phyloP scores from a whole-genome alignment of 257 asterid species.

The Eucommia ulmoides region DNA sequence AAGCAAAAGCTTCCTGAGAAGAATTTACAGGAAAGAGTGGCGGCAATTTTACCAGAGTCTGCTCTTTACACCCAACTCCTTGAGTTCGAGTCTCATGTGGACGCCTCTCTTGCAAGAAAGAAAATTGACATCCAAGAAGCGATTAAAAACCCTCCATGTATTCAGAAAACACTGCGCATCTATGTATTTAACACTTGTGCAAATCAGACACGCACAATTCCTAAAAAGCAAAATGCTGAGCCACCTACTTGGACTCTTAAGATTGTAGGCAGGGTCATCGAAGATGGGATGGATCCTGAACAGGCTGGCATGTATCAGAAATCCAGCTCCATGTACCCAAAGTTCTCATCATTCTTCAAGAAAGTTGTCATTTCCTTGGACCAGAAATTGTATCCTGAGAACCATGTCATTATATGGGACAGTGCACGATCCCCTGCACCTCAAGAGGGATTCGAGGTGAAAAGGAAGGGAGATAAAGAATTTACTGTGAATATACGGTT shows the following conservation, averaged over 20 bases:
- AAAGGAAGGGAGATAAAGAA: slow-evolving; percentile 92
- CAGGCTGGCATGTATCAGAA: slow-evolving; percentile 80
- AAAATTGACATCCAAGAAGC: slow-evolving; percentile 95
- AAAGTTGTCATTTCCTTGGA: slow-evolving; percentile 83
- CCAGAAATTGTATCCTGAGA: slow-evolving; percentile 80
- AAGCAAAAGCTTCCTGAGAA: slow-evolving; percentile 97
- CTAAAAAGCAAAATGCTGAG: slow-evolving; percentile 81
- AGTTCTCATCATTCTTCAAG: slow-evolving; percentile 80
- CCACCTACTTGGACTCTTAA: slow-evolving; percentile 96
- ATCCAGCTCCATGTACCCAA: slow-evolving; percentile 58
- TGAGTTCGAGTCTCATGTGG: slow-evolving; percentile 90
- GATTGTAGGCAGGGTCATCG: slow-evolving; percentile 83
- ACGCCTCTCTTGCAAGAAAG: slow-evolving; percentile 80
- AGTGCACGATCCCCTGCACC: slow-evolving; percentile 74
- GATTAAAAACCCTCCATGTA: slow-evolving; percentile 55
- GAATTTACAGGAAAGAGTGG: slow-evolving; percentile 81
- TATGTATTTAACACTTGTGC: slow-evolving; percentile 85
- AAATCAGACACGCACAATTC: slow-evolving; percentile 62
- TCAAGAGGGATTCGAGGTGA: slow-evolving; percentile 98
- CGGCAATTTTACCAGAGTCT: slow-evolving; percentile 92
- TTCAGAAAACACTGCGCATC: slow-evolving; percentile 80
- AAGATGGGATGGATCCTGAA: slow-evolving; percentile 87
- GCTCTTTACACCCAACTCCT: slow-evolving; percentile 93
- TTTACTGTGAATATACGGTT: slow-evolving; percentile 64
- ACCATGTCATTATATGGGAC: slow-evolving; percentile 89